Evolutionary conservation across 2,329 filamentous ascomycete genomes (phyloP), one percentile per base, ranked within the genome.

Genomic region (Biscogniauxia marginata): DNA sequence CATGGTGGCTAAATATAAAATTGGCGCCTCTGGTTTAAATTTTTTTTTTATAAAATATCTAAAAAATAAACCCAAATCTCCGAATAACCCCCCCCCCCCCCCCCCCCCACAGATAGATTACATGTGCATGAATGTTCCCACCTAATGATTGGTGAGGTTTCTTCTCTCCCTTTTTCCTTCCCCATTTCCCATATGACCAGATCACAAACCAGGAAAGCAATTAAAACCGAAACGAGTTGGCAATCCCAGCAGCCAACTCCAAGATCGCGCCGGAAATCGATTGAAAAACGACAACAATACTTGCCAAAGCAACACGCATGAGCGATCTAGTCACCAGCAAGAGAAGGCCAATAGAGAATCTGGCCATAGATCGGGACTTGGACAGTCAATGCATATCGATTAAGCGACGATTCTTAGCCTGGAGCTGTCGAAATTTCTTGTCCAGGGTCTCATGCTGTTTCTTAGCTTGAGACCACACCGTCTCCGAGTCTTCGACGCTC

Each of bases 401-500:
- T 4, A 68, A 63, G 2, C 68, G 66, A 3, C 70, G 65, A 49
- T 71, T 68, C 55, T 66, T 68, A 0, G 62, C 55, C 59, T 69
- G 67, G 3, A 69, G 56, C 57, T 70, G 67, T 16, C 66, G 65
- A 50, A 72, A 66, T 52, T 70, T 71, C 63, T 71, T 72, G 56
- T 71, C 69, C 3, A 70, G 66, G 18, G 61, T 61, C 18, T 72
- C 70, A 39, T 72, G 70, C 53, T 70, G 67, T 57, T 72, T 72
- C 59, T 69, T 70, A 39, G 68, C 62, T 46, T 65, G 60, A 2
- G 69, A 64, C 46, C 84, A 74, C 47, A 81, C 81, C 54, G 73
- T 74, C 73, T 89, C 86, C 1, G 85, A 81, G 57, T 89, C 87
- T 59, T 86, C 81, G 2, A 87, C 77, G 49, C 76, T 84, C 77